A percentile compares a stretch with the other conserved stretches of the same genome.
phyloP scores from a whole-genome alignment of 2,329 filamentous ascomycete species.

The Diplodia corticola region DNA sequence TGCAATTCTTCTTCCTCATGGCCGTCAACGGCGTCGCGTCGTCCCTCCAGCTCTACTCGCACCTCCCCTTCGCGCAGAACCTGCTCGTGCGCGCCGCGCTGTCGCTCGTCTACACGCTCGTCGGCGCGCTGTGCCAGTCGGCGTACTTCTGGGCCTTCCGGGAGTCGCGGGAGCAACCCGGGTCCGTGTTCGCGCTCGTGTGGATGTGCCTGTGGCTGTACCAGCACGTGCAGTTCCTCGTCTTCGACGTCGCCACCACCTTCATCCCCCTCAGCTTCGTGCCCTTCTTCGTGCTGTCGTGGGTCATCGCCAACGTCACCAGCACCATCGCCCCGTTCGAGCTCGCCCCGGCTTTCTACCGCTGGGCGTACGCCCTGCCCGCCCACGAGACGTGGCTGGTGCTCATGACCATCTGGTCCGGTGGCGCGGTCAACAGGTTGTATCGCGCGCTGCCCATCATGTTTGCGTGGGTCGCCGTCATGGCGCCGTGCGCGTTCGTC shows the following conservation, averaged over 20 bases:
- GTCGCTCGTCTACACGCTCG: constrained; percentile 36
- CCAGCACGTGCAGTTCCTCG: constrained; percentile 44
- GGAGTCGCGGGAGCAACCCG: constrained; percentile 39
- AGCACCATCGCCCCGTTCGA: constrained; percentile 46
- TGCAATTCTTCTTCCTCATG: constrained; percentile 52
- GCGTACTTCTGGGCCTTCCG: constrained; percentile 48
- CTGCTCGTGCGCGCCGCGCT: constrained; percentile 31
- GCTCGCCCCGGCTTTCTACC: constrained; percentile 42
- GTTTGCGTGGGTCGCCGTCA: constrained; percentile 43
- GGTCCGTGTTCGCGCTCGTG: constrained; percentile 40
- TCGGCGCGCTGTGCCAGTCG: constrained; percentile 39
- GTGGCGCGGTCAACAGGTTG: constrained; percentile 45
- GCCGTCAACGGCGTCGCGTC: constrained; percentile 46
- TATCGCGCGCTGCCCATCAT: constrained; percentile 45
- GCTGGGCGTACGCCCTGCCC: constrained; percentile 41
- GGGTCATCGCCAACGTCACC: constrained; percentile 47
- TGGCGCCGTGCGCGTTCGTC: neutral
- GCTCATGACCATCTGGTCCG: constrained; percentile 45
- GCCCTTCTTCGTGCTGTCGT: constrained; percentile 46
- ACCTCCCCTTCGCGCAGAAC: constrained; percentile 29
- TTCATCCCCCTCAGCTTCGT: constrained; percentile 41
- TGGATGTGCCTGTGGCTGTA: constrained; percentile 48
- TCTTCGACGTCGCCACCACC: constrained; percentile 44
- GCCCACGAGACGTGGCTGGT: constrained; percentile 42
- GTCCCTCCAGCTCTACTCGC: constrained; percentile 29